phyloP scores from a whole-genome alignment of 148 eudicot species.

The Chenopodium quinoa region DNA sequence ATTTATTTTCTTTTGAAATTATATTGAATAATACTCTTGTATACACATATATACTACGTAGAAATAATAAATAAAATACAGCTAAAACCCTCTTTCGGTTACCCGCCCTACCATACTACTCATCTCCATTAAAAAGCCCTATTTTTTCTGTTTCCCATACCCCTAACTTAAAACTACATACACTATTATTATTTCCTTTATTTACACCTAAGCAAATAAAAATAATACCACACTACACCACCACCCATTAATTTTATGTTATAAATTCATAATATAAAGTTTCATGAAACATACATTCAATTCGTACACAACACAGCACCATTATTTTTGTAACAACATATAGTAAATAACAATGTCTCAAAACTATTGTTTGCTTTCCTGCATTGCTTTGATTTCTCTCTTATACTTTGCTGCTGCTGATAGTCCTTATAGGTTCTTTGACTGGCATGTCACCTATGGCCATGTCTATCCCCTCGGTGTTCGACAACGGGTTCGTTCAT shows the following conservation, averaged over 20 bases:
- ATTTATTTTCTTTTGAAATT: too few species aligned
- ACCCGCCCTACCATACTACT: background rate
- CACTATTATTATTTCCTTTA: too few species aligned
- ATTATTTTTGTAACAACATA: background rate
- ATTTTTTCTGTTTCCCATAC: background rate
- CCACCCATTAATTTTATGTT: background rate
- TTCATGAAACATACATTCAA: background rate
- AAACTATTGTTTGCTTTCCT: background rate
- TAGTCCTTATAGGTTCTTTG: constrained; percentile 37
- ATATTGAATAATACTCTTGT: too few species aligned
- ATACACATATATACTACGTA: too few species aligned
- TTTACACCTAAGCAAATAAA: too few species aligned
- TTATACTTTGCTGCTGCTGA: constrained; percentile 22
- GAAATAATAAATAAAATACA: too few species aligned
- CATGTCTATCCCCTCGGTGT: constrained; percentile 49
- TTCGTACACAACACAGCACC: background rate
- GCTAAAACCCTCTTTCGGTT: background rate
- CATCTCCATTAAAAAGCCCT: background rate
- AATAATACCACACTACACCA: background rate
- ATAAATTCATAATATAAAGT: background rate
- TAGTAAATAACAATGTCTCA: constrained; percentile 12
- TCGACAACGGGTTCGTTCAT: constrained; percentile 36
- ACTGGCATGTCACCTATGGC: constrained; percentile 49
- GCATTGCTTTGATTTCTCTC: constrained; percentile 20
- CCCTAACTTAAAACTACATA: background rate